Evolutionary conservation across 208 protist genomes (phyloP), one percentile per base, ranked within the genome.

Genomic region (Trypanosoma rangeli): DNA sequence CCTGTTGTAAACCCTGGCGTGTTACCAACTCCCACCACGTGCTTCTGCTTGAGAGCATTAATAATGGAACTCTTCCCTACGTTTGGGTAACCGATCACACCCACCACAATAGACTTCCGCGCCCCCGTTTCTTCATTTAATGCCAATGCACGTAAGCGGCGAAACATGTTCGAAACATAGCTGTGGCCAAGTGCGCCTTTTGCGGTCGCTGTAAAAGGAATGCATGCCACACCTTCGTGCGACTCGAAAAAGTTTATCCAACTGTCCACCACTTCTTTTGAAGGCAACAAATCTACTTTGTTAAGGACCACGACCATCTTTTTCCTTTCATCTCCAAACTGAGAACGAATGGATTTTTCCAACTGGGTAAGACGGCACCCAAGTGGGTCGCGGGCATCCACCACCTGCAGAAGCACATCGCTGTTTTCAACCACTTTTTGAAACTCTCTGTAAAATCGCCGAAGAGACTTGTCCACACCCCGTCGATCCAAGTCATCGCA

Each of bases 51-150:
- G n/a, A 99, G 84, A 0, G 92, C 90, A 74, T 99, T 99, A 73
- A 99, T 99, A 26, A 99, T 83, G 42, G 93, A 98, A 33, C 84
- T 95, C 82, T 99, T 99, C 26, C 94, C 98, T 10, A 99, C 98
- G 74, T 99, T 99, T 29, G 98, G 98, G 72, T 98, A 99, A 35
- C 98, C 98, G 83, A 99, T 98, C 37, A 98, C 95, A 54, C 98
- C 98, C 18, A 99, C 98, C 22, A 94, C 91, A 63, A 99, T 97
- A 7, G 88, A 67, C 68, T 93, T 96, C 71, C 89, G 87, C 12
- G 84, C 93, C 16, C 83, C 79, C 37, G 81, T 92, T 63, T 95
- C 89, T 8, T 86, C 82, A 39, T 74, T 94, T 39, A 78, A 55
- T 69, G 78, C 70, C 49, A 98, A 89, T 46, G 91, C 90, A 65